Conservation (phyloP, 495 filamentous ascomycete genomes). For the Podospora tetraspora region DNA sequence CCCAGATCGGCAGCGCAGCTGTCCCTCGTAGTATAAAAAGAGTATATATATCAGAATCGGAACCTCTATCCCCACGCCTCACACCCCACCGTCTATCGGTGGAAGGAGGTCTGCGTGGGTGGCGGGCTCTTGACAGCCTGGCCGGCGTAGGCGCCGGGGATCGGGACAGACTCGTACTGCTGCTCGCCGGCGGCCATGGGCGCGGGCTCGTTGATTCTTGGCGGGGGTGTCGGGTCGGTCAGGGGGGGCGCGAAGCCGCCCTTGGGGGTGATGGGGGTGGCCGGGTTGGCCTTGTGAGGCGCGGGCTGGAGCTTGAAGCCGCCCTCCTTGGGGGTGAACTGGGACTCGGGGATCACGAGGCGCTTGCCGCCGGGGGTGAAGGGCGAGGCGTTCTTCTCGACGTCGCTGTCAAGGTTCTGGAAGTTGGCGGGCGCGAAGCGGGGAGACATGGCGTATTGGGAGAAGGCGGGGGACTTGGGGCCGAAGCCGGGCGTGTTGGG, state of each 20-base stretch:
- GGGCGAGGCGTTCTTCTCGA: constrained; percentile 41
- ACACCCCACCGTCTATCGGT: constrained; percentile 13
- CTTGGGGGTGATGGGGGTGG: constrained; percentile 68
- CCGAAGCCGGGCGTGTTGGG: constrained; percentile 90
- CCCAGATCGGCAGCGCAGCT: constrained; percentile 16
- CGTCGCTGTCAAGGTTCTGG: constrained; percentile 40
- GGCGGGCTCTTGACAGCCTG: constrained; percentile 42
- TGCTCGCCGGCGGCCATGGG: constrained; percentile 57
- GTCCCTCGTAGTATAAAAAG: constrained; percentile 22
- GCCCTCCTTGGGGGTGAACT: constrained; percentile 35
- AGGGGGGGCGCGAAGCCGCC: constrained; percentile 21
- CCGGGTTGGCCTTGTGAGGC: constrained; percentile 67
- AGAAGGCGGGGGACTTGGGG: constrained; percentile 54
- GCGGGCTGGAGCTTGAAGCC: constrained; percentile 82
- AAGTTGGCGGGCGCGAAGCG: constrained; percentile 50
- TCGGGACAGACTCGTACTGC: constrained; percentile 61
- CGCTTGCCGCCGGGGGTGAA: constrained; percentile 43
- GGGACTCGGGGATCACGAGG: constrained; percentile 41
- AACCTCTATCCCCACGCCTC: constrained; percentile 16
- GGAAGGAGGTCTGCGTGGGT: constrained; percentile 37
- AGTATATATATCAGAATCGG: constrained; percentile 1
- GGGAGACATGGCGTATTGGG: constrained; percentile 47
- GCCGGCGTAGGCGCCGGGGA: constrained; percentile 57
- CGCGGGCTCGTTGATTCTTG: constrained; percentile 39
- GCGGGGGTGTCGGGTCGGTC: constrained; percentile 17